phyloP scores from a whole-genome alignment of 2,329 filamentous ascomycete genomes.

The Nigrospora oryzae region DNA sequence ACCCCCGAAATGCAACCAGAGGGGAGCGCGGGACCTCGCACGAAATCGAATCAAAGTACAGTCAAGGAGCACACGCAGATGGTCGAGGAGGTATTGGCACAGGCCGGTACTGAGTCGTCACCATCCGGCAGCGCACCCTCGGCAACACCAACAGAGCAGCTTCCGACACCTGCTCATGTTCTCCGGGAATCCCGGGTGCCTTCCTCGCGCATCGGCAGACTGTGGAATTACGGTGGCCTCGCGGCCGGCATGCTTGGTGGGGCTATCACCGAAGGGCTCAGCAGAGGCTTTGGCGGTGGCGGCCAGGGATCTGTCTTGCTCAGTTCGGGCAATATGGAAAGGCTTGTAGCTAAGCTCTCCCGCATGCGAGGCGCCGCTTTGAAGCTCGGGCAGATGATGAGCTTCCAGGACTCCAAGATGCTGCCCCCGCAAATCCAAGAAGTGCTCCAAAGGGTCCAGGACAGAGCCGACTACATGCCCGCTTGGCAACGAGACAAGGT shows the following conservation, averaged over 20 bases:
- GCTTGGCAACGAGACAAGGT: constrained; percentile 85
- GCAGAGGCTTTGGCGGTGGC: constrained; percentile 65
- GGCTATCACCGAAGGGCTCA: constrained; percentile 76
- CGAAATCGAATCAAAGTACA: constrained; percentile 2
- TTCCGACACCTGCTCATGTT: constrained; percentile 41
- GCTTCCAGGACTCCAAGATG: constrained; percentile 95
- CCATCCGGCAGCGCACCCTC: constrained; percentile 2
- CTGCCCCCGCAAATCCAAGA: constrained; percentile 79
- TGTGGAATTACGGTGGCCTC: constrained; percentile 93
- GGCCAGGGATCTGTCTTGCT: constrained; percentile 72
- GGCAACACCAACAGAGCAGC: constrained; percentile 7
- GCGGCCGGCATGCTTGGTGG: constrained; percentile 94
- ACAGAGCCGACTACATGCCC: constrained; percentile 97
- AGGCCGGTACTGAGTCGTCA: constrained; percentile 12
- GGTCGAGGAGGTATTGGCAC: constrained; percentile 13
- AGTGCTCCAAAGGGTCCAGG: constrained; percentile 88
- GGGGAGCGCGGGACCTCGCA: background rate
- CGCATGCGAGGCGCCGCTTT: constrained; percentile 96
- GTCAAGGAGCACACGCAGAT: constrained; percentile 14
- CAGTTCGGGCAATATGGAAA: constrained; percentile 84
- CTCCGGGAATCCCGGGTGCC: constrained; percentile 87
- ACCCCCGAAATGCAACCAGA: background rate
- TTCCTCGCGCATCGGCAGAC: constrained; percentile 72
- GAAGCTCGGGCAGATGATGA: constrained; percentile 96
- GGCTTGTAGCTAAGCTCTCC: constrained; percentile 85